Base-by-base conservation (phyloP, 352 stramenopile species). In the Pythium aphanidermatum region DNA sequence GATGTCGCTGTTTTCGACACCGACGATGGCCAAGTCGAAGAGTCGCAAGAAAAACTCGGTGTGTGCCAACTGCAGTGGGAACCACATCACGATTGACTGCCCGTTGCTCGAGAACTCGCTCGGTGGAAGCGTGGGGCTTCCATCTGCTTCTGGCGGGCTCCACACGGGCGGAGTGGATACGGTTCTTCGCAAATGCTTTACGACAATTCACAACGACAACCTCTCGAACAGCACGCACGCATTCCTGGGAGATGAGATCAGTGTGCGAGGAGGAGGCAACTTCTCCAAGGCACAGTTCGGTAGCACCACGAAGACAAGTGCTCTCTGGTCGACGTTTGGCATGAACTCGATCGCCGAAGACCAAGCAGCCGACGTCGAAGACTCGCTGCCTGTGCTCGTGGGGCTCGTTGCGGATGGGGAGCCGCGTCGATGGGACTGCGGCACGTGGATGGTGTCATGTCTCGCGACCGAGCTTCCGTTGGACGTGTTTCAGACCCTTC, bases 191-290 rank as follows among this genome's bases (percentile, higher is more conserved):
- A 92, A 91, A 50, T 87, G 74, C 52, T 92, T 86, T 46, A 92
- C 81, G 26, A 90, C 76, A 7, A 82, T 90, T 31, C 81, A 92
- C 60, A 92, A 92, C 46, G 76, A 86, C 57, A 88, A 88, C 42
- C 61, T 85, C 36, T 72, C 73, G 14, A 92, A 92, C 60, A 91
- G 78, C 49, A 89, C 81, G 5, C 78, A 89, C 38, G 76, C 81
- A 5, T 92, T 91, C 57, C 29, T 92, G 40, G 81, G 81, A 7
- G 81, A 92, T 32, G 81, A 92, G 70, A 78, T 86, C n/a, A 91
- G 78, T 58, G 78, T 92, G 23, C 76, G 74, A 7, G 81, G 78
- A 26, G 75, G 68, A 10, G 62, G 51, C 8, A 68, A 83, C 19
- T 83, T 84, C 48, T 37, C 48, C 56, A 70, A 75, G 52, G 36